These are phyloP conservation scores for Clathrus columnatus DNA, from an alignment of 768 basidiomycete genomes.

Conservation along the genomic window DNA sequence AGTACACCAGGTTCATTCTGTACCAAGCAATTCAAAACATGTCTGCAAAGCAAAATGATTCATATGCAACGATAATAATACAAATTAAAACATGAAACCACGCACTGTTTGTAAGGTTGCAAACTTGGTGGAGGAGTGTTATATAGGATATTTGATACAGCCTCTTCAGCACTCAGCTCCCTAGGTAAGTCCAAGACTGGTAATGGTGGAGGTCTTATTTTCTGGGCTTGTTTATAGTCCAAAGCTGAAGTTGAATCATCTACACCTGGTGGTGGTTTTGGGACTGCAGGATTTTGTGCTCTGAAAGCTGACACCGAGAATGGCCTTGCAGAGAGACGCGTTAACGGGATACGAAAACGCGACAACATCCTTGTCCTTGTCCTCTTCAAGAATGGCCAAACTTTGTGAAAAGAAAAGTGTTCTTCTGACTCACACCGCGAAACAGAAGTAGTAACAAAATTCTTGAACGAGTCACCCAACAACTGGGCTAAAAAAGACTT, in stretches of 20 bases:
- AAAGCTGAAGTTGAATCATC: conserved; percentile 92
- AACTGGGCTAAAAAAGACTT: neutral
- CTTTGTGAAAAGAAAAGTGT: no score
- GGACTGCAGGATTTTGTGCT: conserved; percentile 18
- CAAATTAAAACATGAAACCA: conserved; percentile 11
- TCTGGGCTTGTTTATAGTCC: conserved; percentile 78
- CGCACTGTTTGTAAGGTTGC: conserved; percentile 88
- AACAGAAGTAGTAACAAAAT: conserved; percentile 1
- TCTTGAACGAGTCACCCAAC: neutral
- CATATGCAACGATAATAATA: conserved; percentile 13
- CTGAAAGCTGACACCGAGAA: conserved; percentile 2
- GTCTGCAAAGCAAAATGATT: conserved; percentile 42
- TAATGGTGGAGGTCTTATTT: conserved; percentile 69
- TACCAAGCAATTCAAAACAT: conserved; percentile 93
- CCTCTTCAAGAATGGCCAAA: no score
- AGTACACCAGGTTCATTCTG: conserved; percentile 99
- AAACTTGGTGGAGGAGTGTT: conserved; percentile 89
- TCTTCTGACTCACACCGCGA: neutral
- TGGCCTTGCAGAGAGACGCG: neutral
- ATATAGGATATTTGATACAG: conserved; percentile 95
- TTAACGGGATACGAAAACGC: conserved; percentile 1
- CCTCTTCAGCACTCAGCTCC: conserved; percentile 82
- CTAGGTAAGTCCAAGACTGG: conserved; percentile 82
- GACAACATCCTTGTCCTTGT: neutral
- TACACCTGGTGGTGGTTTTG: conserved; percentile 70